Evolutionary conservation across 306 rosid genomes (phyloP).

Genomic region (Glycyrrhiza uralensis): DNA sequence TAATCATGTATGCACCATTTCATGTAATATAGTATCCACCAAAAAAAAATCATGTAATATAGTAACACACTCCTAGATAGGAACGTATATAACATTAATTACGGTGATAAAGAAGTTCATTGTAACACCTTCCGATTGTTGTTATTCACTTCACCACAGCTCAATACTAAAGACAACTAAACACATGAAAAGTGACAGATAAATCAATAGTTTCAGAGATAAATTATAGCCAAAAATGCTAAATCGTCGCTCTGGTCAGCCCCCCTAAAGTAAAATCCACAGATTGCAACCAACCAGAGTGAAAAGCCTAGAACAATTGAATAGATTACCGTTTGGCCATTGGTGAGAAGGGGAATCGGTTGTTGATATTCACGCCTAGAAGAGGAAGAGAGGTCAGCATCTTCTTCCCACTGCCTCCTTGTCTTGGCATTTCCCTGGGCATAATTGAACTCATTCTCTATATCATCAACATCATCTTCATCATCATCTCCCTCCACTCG

Average conservation of each 20-base stretch:
- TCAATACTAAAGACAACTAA: conserved; percentile 2
- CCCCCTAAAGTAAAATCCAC: not conserved
- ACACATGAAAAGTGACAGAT: not conserved
- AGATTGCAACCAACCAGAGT: not conserved
- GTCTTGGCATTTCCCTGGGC: conserved; percentile 51
- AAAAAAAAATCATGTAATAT: too few species aligned
- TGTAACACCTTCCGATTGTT: not conserved
- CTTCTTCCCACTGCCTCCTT: conserved; percentile 79
- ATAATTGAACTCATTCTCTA: conserved; percentile 83
- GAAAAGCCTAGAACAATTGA: not conserved
- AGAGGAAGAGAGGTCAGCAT: conserved; percentile 75
- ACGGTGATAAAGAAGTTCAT: not conserved
- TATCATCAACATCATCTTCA: conserved; percentile 83
- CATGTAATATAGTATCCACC: not conserved
- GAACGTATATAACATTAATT: not conserved
- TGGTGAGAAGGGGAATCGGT: conserved; percentile 87
- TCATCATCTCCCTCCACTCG: conserved; percentile 97
- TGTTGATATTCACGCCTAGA: conserved; percentile 85
- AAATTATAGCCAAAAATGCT: not conserved
- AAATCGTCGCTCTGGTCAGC: too few species aligned
- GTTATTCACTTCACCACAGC: not conserved
- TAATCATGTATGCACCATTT: not conserved
- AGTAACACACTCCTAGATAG: not conserved
- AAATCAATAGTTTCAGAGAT: not conserved
- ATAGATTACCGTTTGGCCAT: conserved; percentile 69